A percentile compares a stretch with the other conserved stretches of the same genome.
These are phyloP conservation scores for Serendipita sp. DNA, from an alignment of 768 basidiomycete genomes.

Conservation along the genomic window DNA sequence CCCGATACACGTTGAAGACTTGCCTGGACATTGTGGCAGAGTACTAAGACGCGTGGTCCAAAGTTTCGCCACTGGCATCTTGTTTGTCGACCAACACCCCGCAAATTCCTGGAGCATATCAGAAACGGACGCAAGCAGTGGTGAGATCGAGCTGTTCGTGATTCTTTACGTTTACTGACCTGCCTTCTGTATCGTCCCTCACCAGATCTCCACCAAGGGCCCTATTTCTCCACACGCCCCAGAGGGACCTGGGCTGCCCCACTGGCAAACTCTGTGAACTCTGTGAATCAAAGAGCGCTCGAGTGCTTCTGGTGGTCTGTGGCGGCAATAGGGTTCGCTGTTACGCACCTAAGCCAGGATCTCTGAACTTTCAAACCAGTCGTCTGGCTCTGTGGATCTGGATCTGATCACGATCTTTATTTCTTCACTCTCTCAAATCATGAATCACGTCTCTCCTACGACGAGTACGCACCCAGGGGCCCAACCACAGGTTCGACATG, in stretches of 20 bases:
- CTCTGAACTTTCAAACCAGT: not conserved
- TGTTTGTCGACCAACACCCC: not conserved
- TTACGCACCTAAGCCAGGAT: too few relatives aligned
- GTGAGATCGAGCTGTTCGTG: not conserved
- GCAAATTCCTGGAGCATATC: not conserved
- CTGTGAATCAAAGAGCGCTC: too few relatives aligned
- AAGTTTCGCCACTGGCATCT: not conserved
- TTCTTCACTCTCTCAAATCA: not conserved
- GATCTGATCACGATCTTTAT: not conserved
- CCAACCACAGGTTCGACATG: slow-evolving; percentile 4
- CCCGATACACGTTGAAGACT: not conserved
- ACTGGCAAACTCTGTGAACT: too few relatives aligned
- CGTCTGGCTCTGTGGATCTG: not conserved
- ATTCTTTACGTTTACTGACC: not conserved
- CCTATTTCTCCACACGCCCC: too few relatives aligned
- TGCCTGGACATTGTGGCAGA: slow-evolving; percentile 4
- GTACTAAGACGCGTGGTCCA: not conserved
- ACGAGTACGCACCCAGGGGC: not conserved
- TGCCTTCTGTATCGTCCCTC: too few relatives aligned
- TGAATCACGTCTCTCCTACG: slow-evolving; percentile 17
- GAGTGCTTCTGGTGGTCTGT: too few relatives aligned
- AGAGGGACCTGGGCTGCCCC: too few relatives aligned
- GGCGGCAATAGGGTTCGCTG: too few relatives aligned
- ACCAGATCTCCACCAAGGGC: too few relatives aligned
- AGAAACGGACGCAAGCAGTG: not conserved